These are phyloP conservation scores for Neurospora pannonica DNA, from an alignment of 495 filamentous ascomycete genomes.

Conservation along the genomic window DNA sequence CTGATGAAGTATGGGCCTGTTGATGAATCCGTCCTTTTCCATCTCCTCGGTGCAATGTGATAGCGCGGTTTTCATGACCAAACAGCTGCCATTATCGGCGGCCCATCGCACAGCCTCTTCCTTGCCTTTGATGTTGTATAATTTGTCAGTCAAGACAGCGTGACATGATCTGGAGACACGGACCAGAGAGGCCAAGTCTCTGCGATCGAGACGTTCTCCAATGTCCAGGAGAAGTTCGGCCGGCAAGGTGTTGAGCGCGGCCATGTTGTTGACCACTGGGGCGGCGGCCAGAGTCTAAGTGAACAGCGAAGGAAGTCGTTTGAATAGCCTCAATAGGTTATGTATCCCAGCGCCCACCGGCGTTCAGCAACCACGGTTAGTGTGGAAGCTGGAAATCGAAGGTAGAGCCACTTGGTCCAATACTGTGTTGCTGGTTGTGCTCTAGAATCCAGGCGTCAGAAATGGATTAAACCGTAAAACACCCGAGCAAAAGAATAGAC, in stretches of 20 bases:
- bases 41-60: neutral
- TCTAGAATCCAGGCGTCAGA: neutral
- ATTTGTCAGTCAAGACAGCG: neutral
- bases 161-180: neutral
- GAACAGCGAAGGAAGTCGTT: neutral
- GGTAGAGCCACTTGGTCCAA: neutral
- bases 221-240: constrained; percentile 4
- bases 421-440: neutral
- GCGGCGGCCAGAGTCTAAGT: neutral
- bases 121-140: neutral
- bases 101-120: neutral
- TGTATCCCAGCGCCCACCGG: neutral
- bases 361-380: neutral
- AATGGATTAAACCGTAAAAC: neutral
- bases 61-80: neutral
- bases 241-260: neutral
- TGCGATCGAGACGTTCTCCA: neutral
- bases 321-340: neutral
- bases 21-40: neutral
- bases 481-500: neutral
- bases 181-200: neutral
- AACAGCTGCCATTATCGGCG: neutral
- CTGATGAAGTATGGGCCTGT: neutral
- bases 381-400: neutral
- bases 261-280: neutral